These are phyloP conservation scores for Amylostereum chailletii DNA, from an alignment of 1,284 basidiomycete species.

Conservation along the genomic window DNA sequence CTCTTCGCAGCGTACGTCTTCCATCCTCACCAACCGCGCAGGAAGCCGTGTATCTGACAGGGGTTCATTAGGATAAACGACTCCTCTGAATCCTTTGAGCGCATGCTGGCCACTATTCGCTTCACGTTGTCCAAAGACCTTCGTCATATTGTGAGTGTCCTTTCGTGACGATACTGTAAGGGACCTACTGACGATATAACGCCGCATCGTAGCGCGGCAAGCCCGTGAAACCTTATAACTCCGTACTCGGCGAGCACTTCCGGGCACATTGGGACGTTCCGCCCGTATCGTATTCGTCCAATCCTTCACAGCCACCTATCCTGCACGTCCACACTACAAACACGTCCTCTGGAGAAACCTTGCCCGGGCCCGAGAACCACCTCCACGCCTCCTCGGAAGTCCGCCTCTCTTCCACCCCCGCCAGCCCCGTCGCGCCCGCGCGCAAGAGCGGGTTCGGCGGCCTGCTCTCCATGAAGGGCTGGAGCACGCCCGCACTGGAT, in stretches of 20 bases:
- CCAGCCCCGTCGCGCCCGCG: slow-evolving; percentile 34
- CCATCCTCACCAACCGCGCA: neutral
- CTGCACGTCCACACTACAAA: slow-evolving; percentile 34
- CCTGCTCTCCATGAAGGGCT: slow-evolving; percentile 41
- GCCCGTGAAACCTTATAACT: slow-evolving; percentile 95
- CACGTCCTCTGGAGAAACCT: slow-evolving; percentile 17
- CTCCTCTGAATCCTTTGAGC: slow-evolving; percentile 81
- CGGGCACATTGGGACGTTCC: slow-evolving; percentile 78
- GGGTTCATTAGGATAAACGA: slow-evolving; percentile 68
- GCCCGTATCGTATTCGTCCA: slow-evolving; percentile 47
- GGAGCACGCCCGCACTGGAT: slow-evolving; percentile 40
- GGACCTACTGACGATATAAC: neutral
- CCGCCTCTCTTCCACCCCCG: slow-evolving; percentile 40
- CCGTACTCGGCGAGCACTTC: slow-evolving; percentile 89
- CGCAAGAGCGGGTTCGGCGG: slow-evolving; percentile 46
- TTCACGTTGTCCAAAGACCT: slow-evolving; percentile 93
- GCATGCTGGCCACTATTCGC: slow-evolving; percentile 85
- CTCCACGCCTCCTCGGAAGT: slow-evolving; percentile 36
- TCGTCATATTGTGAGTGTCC: slow-evolving; percentile 74
- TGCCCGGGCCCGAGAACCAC: slow-evolving; percentile 19
- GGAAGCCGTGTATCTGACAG: slow-evolving; percentile 5
- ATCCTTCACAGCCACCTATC: slow-evolving; percentile 36
- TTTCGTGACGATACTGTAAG: neutral
- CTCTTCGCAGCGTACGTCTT: slow-evolving; percentile 76
- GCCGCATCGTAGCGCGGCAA: slow-evolving; percentile 58